Base-by-base conservation (phyloP, 257 asterid genomes). In the Petunia secreta region DNA sequence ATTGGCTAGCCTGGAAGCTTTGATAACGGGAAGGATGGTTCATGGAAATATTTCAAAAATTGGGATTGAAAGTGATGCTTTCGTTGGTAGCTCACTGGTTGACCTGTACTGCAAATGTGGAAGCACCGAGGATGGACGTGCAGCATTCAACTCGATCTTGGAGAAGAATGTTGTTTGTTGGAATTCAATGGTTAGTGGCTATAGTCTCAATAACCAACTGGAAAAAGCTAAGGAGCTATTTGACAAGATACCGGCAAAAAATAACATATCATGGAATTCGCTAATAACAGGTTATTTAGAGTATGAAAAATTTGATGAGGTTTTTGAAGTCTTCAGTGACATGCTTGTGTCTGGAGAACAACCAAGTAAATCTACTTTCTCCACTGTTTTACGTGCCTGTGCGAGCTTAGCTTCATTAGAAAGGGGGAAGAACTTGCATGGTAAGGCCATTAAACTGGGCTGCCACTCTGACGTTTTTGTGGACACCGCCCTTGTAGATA, bases 71-170 rank as follows among this genome's bases (percentile, higher is more conserved):
- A 80, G 37, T 34, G 84, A 90, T 73, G 85, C 89, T 10, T 94
- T 81, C 73, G 60, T 94, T 2, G 86, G 92, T 55, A 85, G 91
- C 85, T 84, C 97, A 43, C 89, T 94, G 9, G 80, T 91, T 25
- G 98, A 91, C 73, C 80, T 94, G 43, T 94, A 91, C 57, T 88
- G 94, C 85, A 91, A 91, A 79, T 92, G 97, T 82, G 91, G 94
- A 44, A 69, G 82, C 62, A 89, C 92, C 4, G 65, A 76, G 83
- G 88, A 85, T 62, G 97, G 97, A 3, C 88, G 84, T 53, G 46
- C 76, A 75, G 81, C 85, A 54, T 91, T 94, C 54, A 91, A 92
- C 78, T 84, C 83, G 0, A 71, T 88, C 75, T 78, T 75, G 1
- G 84, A 79, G 39, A 94, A 92, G 82, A 94, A 94, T 40, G 86